Conservation (phyloP, 2,329 filamentous ascomycete genomes). For the Fusarium burgessii region DNA sequence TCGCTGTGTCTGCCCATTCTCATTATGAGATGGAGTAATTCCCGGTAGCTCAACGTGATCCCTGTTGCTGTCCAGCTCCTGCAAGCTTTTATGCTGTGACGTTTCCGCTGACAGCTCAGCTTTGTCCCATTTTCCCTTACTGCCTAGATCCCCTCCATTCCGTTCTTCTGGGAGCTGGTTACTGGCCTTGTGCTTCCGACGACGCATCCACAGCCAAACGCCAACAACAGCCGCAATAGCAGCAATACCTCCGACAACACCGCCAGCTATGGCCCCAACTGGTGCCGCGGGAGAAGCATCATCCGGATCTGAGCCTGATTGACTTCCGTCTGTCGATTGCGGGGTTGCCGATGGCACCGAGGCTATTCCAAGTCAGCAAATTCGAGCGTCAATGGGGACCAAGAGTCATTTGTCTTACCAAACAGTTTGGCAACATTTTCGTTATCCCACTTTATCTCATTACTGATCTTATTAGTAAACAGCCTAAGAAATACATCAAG, state of each 20-base stretch:
- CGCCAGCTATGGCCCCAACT: not conserved
- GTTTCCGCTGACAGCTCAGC: rapidly evolving
- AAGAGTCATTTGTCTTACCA: not conserved
- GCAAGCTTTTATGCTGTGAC: not conserved
- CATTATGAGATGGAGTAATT: rapidly evolving
- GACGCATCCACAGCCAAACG: not conserved
- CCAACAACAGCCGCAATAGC: not conserved
- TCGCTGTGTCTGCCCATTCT: not conserved
- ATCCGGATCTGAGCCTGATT: too few relatives aligned
- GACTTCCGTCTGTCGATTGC: not conserved
- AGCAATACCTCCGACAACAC: not conserved
- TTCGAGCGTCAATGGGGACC: too few relatives aligned
- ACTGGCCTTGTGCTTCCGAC: not conserved
- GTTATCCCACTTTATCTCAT: not conserved
- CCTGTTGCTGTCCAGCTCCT: not conserved
- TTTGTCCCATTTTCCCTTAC: too few relatives aligned
- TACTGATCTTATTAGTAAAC: not conserved
- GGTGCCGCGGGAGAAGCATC: not conserved
- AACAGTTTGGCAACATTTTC: not conserved
- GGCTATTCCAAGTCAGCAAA: not conserved
- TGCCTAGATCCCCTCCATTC: rapidly evolving
- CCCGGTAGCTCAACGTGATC: rapidly evolving
- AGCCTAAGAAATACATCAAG: rapidly evolving
- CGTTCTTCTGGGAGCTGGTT: rapidly evolving
- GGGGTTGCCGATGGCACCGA: not conserved